A percentile compares a stretch with the other conserved stretches of the same genome.
Evolutionary conservation across 1,284 basidiomycete species (phyloP).

Genomic region (Rhodotorula sp.): DNA sequence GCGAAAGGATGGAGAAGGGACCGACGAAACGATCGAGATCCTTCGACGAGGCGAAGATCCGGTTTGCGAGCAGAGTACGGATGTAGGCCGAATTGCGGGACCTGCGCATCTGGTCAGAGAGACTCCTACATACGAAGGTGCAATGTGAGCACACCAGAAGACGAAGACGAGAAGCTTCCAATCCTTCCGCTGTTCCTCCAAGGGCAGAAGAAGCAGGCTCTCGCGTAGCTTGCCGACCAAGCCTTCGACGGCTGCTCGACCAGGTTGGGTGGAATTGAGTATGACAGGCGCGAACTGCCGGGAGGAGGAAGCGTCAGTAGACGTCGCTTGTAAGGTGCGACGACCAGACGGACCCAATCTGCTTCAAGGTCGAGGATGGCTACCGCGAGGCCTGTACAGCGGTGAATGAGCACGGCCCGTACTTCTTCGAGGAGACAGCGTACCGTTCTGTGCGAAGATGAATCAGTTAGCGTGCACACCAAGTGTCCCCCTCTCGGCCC

Average conservation of each 20-base stretch:
- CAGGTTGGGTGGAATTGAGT: not conserved
- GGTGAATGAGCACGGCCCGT: not conserved
- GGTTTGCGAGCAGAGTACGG: constrained; percentile 1
- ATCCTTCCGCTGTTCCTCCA: not conserved
- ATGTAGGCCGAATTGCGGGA: not conserved
- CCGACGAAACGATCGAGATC: constrained; percentile 20
- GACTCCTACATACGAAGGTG: no score
- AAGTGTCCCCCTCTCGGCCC: not conserved
- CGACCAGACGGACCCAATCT: constrained; percentile 4
- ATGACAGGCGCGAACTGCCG: constrained; percentile 9
- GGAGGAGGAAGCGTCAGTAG: not conserved
- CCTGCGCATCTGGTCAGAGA: not conserved
- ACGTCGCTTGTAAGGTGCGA: no score
- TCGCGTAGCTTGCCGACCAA: not conserved
- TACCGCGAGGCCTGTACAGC: constrained; percentile 4
- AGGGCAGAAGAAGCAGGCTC: not conserved
- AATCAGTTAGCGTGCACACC: no score
- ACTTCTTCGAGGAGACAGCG: not conserved
- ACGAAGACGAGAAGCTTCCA: not conserved
- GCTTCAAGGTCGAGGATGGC: constrained; percentile 26
- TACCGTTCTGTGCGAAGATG: not conserved
- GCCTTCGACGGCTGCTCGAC: not conserved
- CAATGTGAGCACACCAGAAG: not conserved
- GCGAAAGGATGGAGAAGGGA: not conserved
- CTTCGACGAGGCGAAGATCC: not conserved